phyloP scores from a whole-genome alignment of 192 early-diverging fungal genomes.

The Phlyctochytrium planicorne region DNA sequence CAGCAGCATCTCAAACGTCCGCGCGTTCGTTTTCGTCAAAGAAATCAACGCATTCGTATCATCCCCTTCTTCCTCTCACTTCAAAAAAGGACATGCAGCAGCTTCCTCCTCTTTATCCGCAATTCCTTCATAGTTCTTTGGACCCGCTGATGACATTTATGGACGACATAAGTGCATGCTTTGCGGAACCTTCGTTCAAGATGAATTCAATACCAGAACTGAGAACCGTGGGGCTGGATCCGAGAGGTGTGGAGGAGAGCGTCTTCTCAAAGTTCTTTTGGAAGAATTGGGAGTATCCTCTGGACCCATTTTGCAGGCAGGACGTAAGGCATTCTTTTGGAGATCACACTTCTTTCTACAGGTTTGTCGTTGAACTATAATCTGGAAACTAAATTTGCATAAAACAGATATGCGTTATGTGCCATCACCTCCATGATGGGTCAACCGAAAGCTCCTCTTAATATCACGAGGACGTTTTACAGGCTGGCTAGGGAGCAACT shows the following conservation, averaged over 20 bases:
- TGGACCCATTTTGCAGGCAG: neutral
- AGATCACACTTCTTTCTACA: neutral
- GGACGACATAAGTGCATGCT: neutral
- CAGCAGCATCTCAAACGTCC: too few species aligned
- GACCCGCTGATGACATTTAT: neutral
- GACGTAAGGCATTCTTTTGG: neutral
- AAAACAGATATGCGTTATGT: neutral
- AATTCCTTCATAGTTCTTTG: neutral
- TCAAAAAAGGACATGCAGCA: too few species aligned
- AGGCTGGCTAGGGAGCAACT: neutral
- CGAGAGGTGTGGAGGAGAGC: neutral
- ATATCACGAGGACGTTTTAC: neutral
- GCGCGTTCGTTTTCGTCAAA: too few species aligned
- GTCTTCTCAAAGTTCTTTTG: neutral
- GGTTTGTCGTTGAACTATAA: too few species aligned
- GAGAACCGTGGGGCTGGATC: neutral
- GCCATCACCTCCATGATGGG: neutral
- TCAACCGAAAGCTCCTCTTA: neutral
- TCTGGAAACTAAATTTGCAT: too few species aligned
- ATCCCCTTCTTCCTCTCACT: too few species aligned
- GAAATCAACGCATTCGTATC: too few species aligned
- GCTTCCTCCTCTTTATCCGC: too few species aligned
- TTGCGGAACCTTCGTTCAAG: neutral
- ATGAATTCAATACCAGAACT: neutral
- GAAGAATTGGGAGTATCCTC: neutral